A percentile compares a stretch with the other conserved stretches of the same genome.
These are phyloP conservation scores for Sordariomycetes sp. DNA, from an alignment of 2,329 filamentous ascomycete species.

Conservation along the genomic window DNA sequence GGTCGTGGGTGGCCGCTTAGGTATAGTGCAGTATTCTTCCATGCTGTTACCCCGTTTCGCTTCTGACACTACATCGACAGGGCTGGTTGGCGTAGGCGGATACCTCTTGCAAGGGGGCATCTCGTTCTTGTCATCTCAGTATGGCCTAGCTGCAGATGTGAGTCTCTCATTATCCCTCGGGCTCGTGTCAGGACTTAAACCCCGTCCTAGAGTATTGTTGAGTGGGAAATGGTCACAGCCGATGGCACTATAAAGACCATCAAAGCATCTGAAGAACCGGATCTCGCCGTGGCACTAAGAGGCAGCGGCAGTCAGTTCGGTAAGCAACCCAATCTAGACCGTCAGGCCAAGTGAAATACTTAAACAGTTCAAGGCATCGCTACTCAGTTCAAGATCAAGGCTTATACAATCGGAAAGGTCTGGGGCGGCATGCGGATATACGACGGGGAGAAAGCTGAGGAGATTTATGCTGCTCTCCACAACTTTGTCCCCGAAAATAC, in stretches of 20 bases:
- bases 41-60: neutral
- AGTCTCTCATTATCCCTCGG: conserved; percentile 4
- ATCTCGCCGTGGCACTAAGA: conserved; percentile 14
- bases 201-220: conserved; percentile 9
- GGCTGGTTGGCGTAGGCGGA: conserved; percentile 15
- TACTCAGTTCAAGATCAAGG: conserved; percentile 17
- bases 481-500: conserved; percentile 14
- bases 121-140: conserved; percentile 15
- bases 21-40: too few species aligned
- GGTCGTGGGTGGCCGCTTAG: conserved; percentile 16
- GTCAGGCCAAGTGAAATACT: neutral
- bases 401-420: conserved; percentile 17
- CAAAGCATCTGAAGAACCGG: conserved; percentile 12
- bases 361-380: conserved; percentile 15
- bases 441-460: conserved; percentile 11
- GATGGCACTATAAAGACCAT: conserved; percentile 13
- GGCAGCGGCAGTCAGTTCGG: conserved; percentile 16
- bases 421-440: conserved; percentile 24
- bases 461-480: conserved; percentile 18
- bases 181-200: neutral
- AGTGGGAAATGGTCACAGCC: conserved; percentile 13
- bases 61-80: conserved; percentile 4
- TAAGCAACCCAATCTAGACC: conserved; percentile 3
- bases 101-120: conserved; percentile 15
- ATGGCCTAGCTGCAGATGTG: conserved; percentile 14